Percentiles rank a stretch among this genome's conserved stretches.
phyloP scores from a whole-genome alignment of 2,329 filamentous ascomycete species.

The Raffaelea ambrosiae region DNA sequence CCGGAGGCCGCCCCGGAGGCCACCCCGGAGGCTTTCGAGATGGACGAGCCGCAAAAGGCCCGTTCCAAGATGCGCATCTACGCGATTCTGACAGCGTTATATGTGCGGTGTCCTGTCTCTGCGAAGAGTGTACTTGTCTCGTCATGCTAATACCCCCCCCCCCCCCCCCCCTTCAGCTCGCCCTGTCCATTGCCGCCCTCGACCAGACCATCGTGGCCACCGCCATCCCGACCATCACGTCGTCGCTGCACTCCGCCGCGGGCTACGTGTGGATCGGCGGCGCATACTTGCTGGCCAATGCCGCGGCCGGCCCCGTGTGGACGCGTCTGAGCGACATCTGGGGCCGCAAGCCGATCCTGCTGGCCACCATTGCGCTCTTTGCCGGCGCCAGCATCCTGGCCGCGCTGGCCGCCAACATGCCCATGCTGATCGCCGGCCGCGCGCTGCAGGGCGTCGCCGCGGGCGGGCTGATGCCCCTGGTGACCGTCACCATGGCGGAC shows the following conservation, averaged over 20 bases:
- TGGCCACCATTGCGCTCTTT: conserved; percentile 25
- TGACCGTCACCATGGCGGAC: conserved; percentile 20
- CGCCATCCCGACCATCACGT: conserved; percentile 11
- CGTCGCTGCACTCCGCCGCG: conserved; percentile 8
- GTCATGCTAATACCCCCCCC: too few relatives aligned
- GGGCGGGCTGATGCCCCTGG: conserved; percentile 18
- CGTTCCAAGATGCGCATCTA: neutral
- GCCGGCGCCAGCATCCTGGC: conserved; percentile 27
- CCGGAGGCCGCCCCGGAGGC: neutral
- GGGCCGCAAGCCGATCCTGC: conserved; percentile 24
- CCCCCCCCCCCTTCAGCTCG: too few relatives aligned
- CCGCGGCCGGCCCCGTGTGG: conserved; percentile 22
- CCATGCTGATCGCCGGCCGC: conserved; percentile 17
- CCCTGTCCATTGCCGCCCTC: conserved; percentile 45
- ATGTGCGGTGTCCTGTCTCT: too few relatives aligned
- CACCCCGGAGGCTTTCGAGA: neutral
- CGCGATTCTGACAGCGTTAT: neutral
- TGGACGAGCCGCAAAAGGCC: neutral
- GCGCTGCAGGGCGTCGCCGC: conserved; percentile 17
- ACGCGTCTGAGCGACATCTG: conserved; percentile 27
- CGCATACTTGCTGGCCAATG: conserved; percentile 11
- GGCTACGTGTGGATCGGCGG: conserved; percentile 14
- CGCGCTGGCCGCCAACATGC: conserved; percentile 13
- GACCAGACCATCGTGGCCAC: conserved; percentile 29
- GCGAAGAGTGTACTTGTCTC: too few relatives aligned